Base-by-base conservation (phyloP, 129 eudicot genomes). In the Solidago caesia region DNA sequence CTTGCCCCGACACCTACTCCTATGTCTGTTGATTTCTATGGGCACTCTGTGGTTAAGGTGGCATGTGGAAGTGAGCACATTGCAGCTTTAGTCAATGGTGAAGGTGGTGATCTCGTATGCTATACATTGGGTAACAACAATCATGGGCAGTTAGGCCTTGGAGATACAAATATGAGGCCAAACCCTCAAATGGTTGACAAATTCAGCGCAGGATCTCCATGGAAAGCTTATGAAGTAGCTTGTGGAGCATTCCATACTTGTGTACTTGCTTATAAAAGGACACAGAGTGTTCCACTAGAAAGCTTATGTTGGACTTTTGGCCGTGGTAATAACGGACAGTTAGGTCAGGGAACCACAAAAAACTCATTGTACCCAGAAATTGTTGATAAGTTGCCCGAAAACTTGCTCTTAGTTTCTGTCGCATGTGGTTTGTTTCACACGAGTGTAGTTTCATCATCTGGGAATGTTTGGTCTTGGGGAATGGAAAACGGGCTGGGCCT, bases 381-480 rank as follows among this genome's bases (percentile, higher is more conserved):
- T 64, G 80, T 74, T 8, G n/a, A 25, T 10, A 71, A 41, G 59
- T 16, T 80, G 75, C 79, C 84, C 7, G 49, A 72, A 16, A 69
- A 72, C 29, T 41, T 72, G 6, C 75, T 67, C 51, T 77, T 90
- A 13, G 55, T 83, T 53, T 86, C 98, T 5, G 85, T 93, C 43
- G 97, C 79, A 72, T 94, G 98, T 70, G 97, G 98, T 14, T 82
- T 90, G 67, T 90, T 90, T 71, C 98, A 94, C 87, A 94, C 97
- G 1, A 86, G 93, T 62, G 81, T 88, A 21, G 92, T 90, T 80
- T 90, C 98, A 4, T 84, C 97, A 12, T 78, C 87, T 14, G 98
- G 98, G 46, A 89, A 84, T 64, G 93, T 94, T 69, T 94, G 93
- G 93, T 83, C 98, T 45, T 94, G 98, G 98, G 96, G 98, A 49